Conservation (phyloP, 768 basidiomycete species). For the Boletus rubescentipes region DNA sequence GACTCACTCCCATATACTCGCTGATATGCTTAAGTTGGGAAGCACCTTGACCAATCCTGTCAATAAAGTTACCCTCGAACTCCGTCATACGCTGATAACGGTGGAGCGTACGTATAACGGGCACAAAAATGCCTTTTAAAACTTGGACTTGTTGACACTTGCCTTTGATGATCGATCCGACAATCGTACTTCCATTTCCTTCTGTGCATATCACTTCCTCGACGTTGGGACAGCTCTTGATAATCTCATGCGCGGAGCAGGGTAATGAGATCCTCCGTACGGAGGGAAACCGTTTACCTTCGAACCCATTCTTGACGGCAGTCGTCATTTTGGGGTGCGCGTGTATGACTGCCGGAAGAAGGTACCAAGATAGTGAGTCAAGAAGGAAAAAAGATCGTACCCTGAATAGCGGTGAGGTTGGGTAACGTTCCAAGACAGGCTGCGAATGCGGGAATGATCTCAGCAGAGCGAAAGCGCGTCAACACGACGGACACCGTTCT, state of each 20-base stretch:
- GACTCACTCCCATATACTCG: neutral
- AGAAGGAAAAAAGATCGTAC: neutral
- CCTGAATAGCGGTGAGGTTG: slow-evolving; percentile 6
- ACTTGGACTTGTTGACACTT: neutral
- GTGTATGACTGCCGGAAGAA: neutral
- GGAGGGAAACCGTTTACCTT: slow-evolving; percentile 3
- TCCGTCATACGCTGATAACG: slow-evolving; percentile 2
- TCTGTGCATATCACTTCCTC: slow-evolving; percentile 8
- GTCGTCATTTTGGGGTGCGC: neutral
- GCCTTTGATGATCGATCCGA: slow-evolving; percentile 7
- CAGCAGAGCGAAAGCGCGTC: neutral
- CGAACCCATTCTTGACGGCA: slow-evolving; percentile 6
- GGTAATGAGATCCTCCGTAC: slow-evolving; percentile 8
- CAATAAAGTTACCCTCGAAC: neutral
- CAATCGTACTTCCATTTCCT: neutral
- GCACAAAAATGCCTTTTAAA: neutral
- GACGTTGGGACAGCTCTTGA: slow-evolving; percentile 10
- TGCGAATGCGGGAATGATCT: slow-evolving; percentile 5
- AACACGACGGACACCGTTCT: neutral
- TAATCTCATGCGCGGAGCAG: slow-evolving; percentile 5
- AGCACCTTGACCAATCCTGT: slow-evolving; percentile 3
- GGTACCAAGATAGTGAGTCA: neutral
- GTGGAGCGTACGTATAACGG: slow-evolving; percentile 1
- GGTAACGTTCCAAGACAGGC: neutral
- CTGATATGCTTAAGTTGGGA: slow-evolving; percentile 1